Conservation (phyloP, 352 stramenopile genomes). For the Phytopythium montanum region DNA sequence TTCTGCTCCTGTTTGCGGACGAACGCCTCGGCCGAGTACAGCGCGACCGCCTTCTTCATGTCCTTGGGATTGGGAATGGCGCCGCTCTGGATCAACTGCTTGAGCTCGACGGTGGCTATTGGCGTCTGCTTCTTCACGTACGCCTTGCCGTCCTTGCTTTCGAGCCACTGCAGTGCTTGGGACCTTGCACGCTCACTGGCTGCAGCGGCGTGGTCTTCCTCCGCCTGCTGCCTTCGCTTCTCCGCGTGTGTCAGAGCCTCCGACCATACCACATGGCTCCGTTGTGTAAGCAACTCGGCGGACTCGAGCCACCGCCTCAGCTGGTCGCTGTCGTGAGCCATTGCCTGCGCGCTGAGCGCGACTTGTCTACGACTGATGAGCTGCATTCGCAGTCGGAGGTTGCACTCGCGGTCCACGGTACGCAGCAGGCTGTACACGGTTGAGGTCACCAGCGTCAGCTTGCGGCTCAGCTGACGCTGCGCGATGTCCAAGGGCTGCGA, state of each 20-base stretch:
- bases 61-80: conserved; percentile 55
- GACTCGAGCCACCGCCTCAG: conserved; percentile 26
- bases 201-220: conserved; percentile 24
- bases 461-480: conserved; percentile 29
- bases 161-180: conserved; percentile 46
- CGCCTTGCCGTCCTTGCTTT: conserved; percentile 57
- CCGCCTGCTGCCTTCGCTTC: conserved; percentile 24
- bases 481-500: conserved; percentile 52
- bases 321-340: conserved; percentile 19
- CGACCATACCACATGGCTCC: conserved; percentile 30
- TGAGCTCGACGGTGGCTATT: conserved; percentile 41
- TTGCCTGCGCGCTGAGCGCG: conserved; percentile 10
- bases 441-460: conserved; percentile 23
- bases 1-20: conserved; percentile 28
- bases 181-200: conserved; percentile 14
- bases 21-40: conserved; percentile 37
- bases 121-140: conserved; percentile 55
- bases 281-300: conserved; percentile 20
- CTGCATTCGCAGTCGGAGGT: conserved; percentile 62
- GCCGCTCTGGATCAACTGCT: conserved; percentile 40
- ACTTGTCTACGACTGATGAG: conserved; percentile 35
- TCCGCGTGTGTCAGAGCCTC: conserved; percentile 34
- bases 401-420: conserved; percentile 44
- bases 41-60: conserved; percentile 36
- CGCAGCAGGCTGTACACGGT: conserved; percentile 36